Percentiles rank a stretch among this genome's conserved stretches.
Conservation (phyloP, 768 basidiomycete genomes). For the Botryobasidium botryosum region DNA sequence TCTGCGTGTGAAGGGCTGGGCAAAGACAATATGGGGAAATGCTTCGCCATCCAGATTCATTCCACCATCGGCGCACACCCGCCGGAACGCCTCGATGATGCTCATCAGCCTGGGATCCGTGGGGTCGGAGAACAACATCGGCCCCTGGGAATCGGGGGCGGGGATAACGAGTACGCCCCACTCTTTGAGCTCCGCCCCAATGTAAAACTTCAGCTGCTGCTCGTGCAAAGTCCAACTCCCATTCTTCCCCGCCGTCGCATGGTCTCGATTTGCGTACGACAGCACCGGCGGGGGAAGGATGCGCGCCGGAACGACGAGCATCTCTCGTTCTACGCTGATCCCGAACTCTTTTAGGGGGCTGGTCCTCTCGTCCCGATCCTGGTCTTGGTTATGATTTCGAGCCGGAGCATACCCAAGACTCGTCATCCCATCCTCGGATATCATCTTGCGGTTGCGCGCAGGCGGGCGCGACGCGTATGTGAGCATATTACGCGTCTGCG, state of each 20-base stretch:
- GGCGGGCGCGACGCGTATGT: conserved; percentile 48
- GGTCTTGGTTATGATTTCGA: too few species aligned
- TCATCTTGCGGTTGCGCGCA: conserved; percentile 36
- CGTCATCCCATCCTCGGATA: conserved; percentile 40
- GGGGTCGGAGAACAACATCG: too few species aligned
- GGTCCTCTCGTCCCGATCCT: too few species aligned
- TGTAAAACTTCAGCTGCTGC: conserved; percentile 41
- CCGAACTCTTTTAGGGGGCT: conserved; percentile 37
- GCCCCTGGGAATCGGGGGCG: too few species aligned
- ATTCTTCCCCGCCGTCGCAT: conserved; percentile 20
- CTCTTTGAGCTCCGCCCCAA: conserved; percentile 35
- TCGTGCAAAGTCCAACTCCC: conserved; percentile 64
- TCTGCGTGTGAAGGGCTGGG: too few species aligned
- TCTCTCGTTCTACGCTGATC: conserved; percentile 34
- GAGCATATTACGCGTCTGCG: conserved; percentile 56
- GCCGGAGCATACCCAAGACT: conserved; percentile 30
- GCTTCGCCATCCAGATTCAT: too few species aligned
- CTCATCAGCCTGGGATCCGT: too few species aligned
- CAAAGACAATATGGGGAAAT: too few species aligned
- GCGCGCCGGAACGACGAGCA: conserved; percentile 49
- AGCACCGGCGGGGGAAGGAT: conserved; percentile 43
- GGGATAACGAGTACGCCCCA: conserved; percentile 57
- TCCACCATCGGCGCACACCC: too few species aligned
- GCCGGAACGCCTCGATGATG: too few species aligned
- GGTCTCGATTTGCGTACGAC: conserved; percentile 31